These are phyloP conservation scores for Zygotorulaspora sp. DNA, from an alignment of 805 yeast species.

Conservation along the genomic window DNA sequence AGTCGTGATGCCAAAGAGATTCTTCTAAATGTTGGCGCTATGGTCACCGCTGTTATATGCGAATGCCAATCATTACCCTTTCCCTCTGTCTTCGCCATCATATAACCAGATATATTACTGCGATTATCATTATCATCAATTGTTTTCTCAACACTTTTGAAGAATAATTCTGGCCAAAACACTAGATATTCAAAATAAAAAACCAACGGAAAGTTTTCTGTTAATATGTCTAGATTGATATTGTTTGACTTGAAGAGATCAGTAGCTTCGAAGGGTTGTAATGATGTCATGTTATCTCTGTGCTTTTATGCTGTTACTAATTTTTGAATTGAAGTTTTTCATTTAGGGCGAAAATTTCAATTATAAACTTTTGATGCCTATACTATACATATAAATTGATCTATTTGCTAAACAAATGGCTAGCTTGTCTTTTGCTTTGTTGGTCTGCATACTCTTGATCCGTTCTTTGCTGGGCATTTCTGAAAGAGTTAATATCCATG, in stretches of 20 bases:
- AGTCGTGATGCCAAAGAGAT: slow-evolving; percentile 79
- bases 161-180: slow-evolving; percentile 85
- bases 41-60: slow-evolving; percentile 94
- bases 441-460: slow-evolving; percentile 25
- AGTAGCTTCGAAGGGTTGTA: slow-evolving; percentile 81
- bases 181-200: slow-evolving; percentile 81
- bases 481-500: slow-evolving; percentile 31
- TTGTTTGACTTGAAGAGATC: slow-evolving; percentile 71
- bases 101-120: slow-evolving; percentile 53
- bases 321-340: too few relatives aligned
- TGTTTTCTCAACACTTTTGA: slow-evolving; percentile 57
- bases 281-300: slow-evolving; percentile 62
- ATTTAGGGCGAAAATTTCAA: background rate
- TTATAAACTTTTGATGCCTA: slow-evolving; percentile 2
- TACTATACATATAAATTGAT: slow-evolving; percentile 8
- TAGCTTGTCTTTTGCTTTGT: slow-evolving; percentile 8
- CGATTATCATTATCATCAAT: slow-evolving; percentile 28
- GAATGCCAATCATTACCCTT: slow-evolving; percentile 84
- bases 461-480: slow-evolving; percentile 30
- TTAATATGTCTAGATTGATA: slow-evolving; percentile 80
- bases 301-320: background rate
- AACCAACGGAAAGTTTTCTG: slow-evolving; percentile 83
- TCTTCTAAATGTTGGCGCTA: slow-evolving; percentile 75
- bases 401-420: slow-evolving; percentile 21
- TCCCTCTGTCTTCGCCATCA: slow-evolving; percentile 98